These are phyloP conservation scores for Cladobotryum protrusum DNA, from an alignment of 2,329 filamentous ascomycete species.

Conservation along the genomic window DNA sequence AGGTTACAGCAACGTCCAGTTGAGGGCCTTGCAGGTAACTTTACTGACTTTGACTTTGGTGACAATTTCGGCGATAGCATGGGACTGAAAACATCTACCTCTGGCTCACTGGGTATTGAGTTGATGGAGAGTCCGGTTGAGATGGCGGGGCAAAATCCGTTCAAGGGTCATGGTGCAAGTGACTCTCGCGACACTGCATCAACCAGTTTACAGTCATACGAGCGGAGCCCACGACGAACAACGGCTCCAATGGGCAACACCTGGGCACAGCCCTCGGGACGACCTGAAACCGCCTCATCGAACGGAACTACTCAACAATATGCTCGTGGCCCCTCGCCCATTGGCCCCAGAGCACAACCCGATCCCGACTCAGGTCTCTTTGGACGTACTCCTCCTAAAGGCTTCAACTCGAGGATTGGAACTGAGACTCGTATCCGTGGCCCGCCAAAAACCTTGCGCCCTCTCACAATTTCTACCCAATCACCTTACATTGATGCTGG, in stretches of 20 bases:
- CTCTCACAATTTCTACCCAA: constrained; percentile 18
- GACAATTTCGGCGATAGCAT: constrained; percentile 32
- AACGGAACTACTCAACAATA: too few relatives aligned
- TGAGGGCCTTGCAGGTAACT: constrained; percentile 33
- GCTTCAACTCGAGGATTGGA: constrained; percentile 22
- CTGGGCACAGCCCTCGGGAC: background rate
- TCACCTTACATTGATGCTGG: constrained; percentile 7
- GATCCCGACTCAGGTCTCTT: constrained; percentile 12
- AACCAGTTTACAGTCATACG: too few relatives aligned
- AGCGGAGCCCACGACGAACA: background rate
- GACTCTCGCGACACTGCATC: background rate
- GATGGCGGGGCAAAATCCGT: constrained; percentile 7
- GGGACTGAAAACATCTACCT: constrained; percentile 11
- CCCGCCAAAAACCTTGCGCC: constrained; percentile 16
- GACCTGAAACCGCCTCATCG: background rate
- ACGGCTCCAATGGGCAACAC: too few relatives aligned
- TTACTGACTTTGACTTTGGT: constrained; percentile 34
- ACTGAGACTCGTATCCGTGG: constrained; percentile 17
- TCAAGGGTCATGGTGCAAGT: background rate
- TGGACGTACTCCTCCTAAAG: constrained; percentile 17
- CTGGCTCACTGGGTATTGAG: constrained; percentile 7
- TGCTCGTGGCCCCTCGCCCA: too few relatives aligned
- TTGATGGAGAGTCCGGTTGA: constrained; percentile 9
- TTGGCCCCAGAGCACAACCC: background rate
- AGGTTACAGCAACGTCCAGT: constrained; percentile 18